A percentile compares a stretch with the other conserved stretches of the same genome.
These are phyloP conservation scores for Geranium rotundifolium DNA, from an alignment of 345 rosid genomes.

Conservation along the genomic window DNA sequence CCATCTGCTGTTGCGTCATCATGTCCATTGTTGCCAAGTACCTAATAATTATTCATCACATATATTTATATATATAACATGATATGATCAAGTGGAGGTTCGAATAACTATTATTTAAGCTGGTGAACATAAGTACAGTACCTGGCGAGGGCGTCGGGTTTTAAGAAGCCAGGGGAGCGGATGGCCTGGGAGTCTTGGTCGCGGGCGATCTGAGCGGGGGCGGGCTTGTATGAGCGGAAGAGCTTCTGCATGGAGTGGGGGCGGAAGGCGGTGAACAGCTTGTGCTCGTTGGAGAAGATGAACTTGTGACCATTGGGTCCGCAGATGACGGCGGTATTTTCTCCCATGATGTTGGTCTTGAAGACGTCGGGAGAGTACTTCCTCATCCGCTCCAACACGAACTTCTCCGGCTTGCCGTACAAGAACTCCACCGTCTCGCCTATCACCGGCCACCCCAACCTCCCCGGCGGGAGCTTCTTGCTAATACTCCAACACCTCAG, in stretches of 20 bases:
- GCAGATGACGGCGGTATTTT: conserved; percentile 39
- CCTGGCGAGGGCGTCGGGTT: conserved; percentile 41
- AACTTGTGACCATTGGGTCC: conserved; percentile 48
- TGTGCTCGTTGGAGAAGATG: conserved; percentile 43
- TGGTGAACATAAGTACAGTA: no score
- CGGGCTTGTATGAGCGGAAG: conserved; percentile 29
- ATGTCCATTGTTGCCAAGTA: conserved; percentile 39
- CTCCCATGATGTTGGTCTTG: conserved; percentile 47
- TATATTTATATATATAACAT: no score
- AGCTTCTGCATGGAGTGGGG: conserved; percentile 39
- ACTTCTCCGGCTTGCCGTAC: conserved; percentile 41
- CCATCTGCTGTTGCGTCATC: conserved; percentile 32
- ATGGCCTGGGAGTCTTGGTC: conserved; percentile 20
- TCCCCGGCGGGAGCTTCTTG: conserved; percentile 47
- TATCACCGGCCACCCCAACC: conserved; percentile 43
- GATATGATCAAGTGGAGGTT: no score
- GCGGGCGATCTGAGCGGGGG: conserved; percentile 5
- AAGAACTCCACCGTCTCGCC: conserved; percentile 39
- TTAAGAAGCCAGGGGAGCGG: conserved; percentile 33
- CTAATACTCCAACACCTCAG: not conserved
- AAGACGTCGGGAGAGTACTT: conserved; percentile 37
- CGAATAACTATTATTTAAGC: no score
- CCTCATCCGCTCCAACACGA: conserved; percentile 33
- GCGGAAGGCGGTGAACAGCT: conserved; percentile 41
- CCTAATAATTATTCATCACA: not conserved